Percentiles rank a stretch among this genome's conserved stretches.
These are phyloP conservation scores for Eucalyptus sp. DNA, from an alignment of 345 rosid species.

Conservation along the genomic window DNA sequence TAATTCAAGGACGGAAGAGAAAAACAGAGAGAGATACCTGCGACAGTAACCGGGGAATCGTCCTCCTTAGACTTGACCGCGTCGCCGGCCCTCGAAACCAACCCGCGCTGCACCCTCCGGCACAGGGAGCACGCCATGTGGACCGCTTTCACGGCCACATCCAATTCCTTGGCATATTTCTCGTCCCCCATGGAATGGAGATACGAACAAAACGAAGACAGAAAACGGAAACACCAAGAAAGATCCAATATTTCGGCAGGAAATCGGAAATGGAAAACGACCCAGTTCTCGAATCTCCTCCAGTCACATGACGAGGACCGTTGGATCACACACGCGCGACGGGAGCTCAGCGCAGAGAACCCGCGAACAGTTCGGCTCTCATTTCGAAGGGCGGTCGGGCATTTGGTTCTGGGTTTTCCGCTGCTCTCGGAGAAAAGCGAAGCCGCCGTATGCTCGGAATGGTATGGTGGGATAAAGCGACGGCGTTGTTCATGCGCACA, in stretches of 20 bases:
- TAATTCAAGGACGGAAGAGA: background rate
- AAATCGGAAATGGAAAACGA: background rate
- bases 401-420: background rate
- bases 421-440: background rate
- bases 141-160: conserved; percentile 69
- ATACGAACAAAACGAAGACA: background rate
- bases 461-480: background rate
- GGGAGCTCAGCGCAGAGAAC: background rate
- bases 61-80: conserved; percentile 67
- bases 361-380: background rate
- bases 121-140: conserved; percentile 80
- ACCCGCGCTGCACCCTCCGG: conserved; percentile 54
- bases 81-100: conserved; percentile 15
- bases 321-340: background rate
- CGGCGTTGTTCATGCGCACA: background rate
- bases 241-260: background rate
- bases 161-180: conserved; percentile 40
- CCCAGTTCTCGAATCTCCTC: background rate
- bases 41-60: conserved; percentile 88
- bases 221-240: background rate
- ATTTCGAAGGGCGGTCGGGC: background rate
- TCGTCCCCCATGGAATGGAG: conserved; percentile 1
- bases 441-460: background rate
- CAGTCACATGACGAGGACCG: background rate
- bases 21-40: conserved; percentile 27